phyloP scores from a whole-genome alignment of 768 basidiomycete genomes.

The Gymnopilus dilepis region DNA sequence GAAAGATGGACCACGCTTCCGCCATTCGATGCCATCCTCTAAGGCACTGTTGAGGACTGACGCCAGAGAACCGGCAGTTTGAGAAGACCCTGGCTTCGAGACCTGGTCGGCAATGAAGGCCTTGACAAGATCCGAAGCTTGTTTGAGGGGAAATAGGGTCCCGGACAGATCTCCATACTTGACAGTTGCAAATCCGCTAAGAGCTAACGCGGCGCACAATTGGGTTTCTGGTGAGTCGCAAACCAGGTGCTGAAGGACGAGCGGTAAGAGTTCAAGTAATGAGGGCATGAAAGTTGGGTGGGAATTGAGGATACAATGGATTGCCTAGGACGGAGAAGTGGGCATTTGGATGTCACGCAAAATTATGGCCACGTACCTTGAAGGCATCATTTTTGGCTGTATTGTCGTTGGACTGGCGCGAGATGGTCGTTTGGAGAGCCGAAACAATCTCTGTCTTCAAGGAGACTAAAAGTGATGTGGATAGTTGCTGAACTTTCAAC shows the following conservation, averaged over 20 bases:
- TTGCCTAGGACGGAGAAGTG: constrained; percentile 31
- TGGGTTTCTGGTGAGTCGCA: constrained; percentile 40
- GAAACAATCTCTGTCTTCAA: constrained; percentile 36
- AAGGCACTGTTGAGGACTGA: constrained; percentile 17
- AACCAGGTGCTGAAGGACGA: constrained; percentile 36
- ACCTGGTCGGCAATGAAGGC: constrained; percentile 33
- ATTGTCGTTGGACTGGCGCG: constrained; percentile 33
- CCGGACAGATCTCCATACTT: constrained; percentile 30
- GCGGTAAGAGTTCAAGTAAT: constrained; percentile 54
- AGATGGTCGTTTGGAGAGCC: constrained; percentile 43
- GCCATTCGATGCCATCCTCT: constrained; percentile 14
- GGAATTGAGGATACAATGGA: constrained; percentile 38
- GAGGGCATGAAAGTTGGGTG: constrained; percentile 56
- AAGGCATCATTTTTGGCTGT: constrained; percentile 39
- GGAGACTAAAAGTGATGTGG: constrained; percentile 41
- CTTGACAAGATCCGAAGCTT: constrained; percentile 31
- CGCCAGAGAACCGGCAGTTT: constrained; percentile 3
- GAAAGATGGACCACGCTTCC: constrained; percentile 17
- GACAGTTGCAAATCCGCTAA: constrained; percentile 58
- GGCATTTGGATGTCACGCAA: not conserved
- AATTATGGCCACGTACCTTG: constrained; percentile 29
- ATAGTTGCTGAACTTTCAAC: constrained; percentile 54
- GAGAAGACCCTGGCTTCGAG: constrained; percentile 2
- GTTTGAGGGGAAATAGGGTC: constrained; percentile 27
- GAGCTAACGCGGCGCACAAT: constrained; percentile 58